A percentile compares a stretch with the other conserved stretches of the same genome.
Conservation (phyloP, 805 yeast genomes). For the Kazachstania viticola region DNA sequence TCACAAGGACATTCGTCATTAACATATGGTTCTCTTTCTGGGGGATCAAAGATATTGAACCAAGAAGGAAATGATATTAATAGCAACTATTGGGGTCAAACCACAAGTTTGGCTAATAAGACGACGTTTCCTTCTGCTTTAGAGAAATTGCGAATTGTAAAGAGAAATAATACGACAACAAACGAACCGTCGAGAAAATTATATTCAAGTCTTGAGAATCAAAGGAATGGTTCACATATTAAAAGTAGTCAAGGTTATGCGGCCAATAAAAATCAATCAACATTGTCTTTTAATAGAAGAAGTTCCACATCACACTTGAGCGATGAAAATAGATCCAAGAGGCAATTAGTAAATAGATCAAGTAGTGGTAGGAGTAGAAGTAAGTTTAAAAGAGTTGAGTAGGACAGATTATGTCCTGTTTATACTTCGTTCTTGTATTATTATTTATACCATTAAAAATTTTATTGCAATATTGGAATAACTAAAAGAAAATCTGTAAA, state of each 20-base stretch:
- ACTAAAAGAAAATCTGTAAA: too few relatives aligned
- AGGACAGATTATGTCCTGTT: too few relatives aligned
- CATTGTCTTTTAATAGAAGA: constrained; percentile 3
- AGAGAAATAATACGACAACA: constrained; percentile 14
- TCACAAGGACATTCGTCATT: not conserved
- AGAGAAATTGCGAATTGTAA: constrained; percentile 15
- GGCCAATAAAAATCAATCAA: not conserved
- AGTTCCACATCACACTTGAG: constrained; percentile 8
- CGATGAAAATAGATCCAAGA: not conserved
- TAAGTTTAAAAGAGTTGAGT: constrained; percentile 2
- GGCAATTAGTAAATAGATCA: not conserved
- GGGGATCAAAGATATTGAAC: not conserved
- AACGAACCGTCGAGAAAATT: constrained; percentile 1
- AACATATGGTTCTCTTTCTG: not conserved
- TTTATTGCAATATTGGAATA: too few relatives aligned
- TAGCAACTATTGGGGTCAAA: too few relatives aligned
- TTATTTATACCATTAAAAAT: too few relatives aligned
- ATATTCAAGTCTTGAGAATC: too few relatives aligned
- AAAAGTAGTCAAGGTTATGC: constrained; percentile 7
- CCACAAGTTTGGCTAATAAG: not conserved
- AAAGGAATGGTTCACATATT: constrained; percentile 14
- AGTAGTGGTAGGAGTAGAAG: not conserved
- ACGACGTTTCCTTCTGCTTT: constrained; percentile 15
- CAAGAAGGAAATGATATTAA: too few relatives aligned
- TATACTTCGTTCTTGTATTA: too few relatives aligned